A percentile compares a stretch with the other conserved stretches of the same genome.
Conservation (phyloP, 345 rosid species). For the Psidium friedrichsthalianum region DNA sequence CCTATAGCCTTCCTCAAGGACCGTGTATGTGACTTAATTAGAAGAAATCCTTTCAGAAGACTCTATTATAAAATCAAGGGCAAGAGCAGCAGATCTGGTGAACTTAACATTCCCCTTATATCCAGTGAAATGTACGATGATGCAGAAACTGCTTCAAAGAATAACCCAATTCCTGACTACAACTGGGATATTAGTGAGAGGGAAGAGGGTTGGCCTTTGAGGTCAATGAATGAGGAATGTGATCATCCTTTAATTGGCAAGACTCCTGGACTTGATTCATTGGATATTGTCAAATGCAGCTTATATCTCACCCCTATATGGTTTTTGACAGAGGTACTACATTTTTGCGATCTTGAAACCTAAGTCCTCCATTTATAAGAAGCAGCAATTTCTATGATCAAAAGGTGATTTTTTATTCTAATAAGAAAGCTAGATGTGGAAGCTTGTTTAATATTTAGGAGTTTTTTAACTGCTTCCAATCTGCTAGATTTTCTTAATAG, state of each 20-base stretch:
- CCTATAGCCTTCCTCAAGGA: constrained; percentile 39
- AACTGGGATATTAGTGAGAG: constrained; percentile 28
- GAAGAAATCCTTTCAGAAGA: not conserved
- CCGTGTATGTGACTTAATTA: constrained; percentile 19
- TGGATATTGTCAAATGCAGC: constrained; percentile 35
- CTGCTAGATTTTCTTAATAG: not conserved
- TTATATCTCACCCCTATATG: constrained; percentile 56
- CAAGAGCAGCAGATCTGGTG: constrained; percentile 6
- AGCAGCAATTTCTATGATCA: not conserved
- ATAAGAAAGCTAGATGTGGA: not conserved
- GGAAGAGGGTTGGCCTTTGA: constrained; percentile 38
- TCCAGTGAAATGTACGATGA: constrained; percentile 11
- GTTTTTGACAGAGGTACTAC: constrained; percentile 49
- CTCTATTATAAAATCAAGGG: not conserved
- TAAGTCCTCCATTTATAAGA: not conserved
- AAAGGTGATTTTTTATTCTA: not conserved
- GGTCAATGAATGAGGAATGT: constrained; percentile 13
- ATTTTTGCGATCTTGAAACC: not conserved
- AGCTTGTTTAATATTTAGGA: not conserved
- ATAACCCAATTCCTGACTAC: constrained; percentile 1
- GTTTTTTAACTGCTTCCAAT: not conserved
- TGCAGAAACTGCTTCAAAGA: constrained; percentile 9
- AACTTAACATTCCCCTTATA: constrained; percentile 30
- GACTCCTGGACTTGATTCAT: constrained; percentile 9
- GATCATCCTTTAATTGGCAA: constrained; percentile 8